Evolutionary conservation across 2,329 filamentous ascomycete species (phyloP), one percentile per base, ranked within the genome.

Genomic region (Cercospora sesami): DNA sequence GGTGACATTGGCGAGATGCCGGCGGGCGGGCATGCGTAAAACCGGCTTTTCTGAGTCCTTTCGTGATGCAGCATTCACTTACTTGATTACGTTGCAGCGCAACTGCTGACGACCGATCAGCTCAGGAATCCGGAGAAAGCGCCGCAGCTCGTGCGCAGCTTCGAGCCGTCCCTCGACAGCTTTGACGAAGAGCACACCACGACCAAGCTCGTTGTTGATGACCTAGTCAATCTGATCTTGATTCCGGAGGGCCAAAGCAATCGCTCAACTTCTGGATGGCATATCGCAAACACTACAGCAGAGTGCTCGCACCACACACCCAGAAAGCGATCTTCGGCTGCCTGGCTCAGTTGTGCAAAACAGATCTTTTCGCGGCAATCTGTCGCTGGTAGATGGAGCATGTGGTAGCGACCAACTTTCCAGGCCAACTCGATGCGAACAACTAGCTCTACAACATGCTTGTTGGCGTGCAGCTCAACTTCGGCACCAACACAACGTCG

Each of bases 271-370:
- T 63, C 59, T 69, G 69, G 68, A 67, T 73, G 68, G 69, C 69
- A 66, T 71, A 61, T 45, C 68, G 66, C 68, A 68, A 65, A 55
- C 26, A 53, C 61, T 69, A 64, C 66, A 66, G 58, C 53, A 39
- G 53, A 61, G 30, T 69, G 61, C 64, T 73, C 68, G 51, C 60
- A 68, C 48, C 60, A 45, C 63, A 69, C 59, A 64, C 68, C 42
- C 86, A 87, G 78, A 86, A 86, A 78, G 79, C 80, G 48, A 83
- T 84, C 64, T 87, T 85, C 48, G 81, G 80, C 14, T 79, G 83
- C 69, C 75, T 87, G 68, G 82, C 79, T 23, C 74, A 76, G 31
- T 78, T 86, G 68, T 87, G 85, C 86, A 76, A 80, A 60, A 76
- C 79, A 39, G 85, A 87, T 70, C 79, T 79, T 58, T 83, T 82